Evolutionary conservation across 768 basidiomycete genomes (phyloP).

Genomic region (Lentinula raphanica): DNA sequence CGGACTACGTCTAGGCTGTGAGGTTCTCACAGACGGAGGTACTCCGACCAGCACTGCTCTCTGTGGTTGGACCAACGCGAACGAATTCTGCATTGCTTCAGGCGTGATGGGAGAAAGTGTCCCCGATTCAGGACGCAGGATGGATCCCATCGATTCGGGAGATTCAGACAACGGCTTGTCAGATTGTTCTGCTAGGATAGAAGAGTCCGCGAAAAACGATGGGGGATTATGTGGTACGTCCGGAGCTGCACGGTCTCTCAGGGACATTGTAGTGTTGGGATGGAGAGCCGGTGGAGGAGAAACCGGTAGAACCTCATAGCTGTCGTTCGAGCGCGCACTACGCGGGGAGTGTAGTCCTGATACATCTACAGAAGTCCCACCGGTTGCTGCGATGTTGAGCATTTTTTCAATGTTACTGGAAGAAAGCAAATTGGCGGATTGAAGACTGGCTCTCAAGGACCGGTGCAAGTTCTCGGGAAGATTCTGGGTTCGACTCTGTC

Average conservation of each 20-base stretch:
- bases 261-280: neutral
- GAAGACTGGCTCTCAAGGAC: neutral
- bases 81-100: too few species aligned
- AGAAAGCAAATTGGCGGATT: neutral
- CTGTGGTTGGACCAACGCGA: neutral
- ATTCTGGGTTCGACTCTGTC: neutral
- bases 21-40: neutral
- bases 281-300: neutral
- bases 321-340: neutral
- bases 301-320: neutral
- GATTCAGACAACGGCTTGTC: neutral
- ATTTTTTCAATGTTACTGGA: constrained; percentile 44
- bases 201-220: constrained; percentile 2
- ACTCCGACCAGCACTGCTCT: neutral
- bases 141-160: constrained; percentile 4
- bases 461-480: neutral
- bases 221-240: constrained; percentile 5
- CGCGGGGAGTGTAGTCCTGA: neutral
- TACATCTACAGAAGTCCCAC: constrained; percentile 9
- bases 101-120: neutral
- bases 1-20: neutral
- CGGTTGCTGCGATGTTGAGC: constrained; percentile 46
- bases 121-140: neutral
- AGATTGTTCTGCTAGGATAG: neutral
- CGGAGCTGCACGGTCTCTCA: neutral